phyloP scores from a whole-genome alignment of 345 rosid genomes.

The Chamaenerion angustifolium region DNA sequence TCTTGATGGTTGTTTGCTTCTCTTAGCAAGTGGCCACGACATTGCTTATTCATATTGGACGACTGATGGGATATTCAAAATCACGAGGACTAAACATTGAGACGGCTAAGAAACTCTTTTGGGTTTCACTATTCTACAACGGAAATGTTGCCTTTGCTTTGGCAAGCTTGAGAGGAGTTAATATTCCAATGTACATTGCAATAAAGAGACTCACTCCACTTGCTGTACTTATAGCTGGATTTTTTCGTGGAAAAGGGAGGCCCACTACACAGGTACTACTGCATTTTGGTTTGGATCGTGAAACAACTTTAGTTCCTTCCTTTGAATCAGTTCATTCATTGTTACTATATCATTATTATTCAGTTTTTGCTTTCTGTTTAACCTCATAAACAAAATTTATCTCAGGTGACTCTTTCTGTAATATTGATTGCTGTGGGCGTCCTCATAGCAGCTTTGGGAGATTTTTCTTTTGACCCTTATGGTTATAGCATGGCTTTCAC shows the following conservation, averaged over 20 bases:
- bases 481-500: slow-evolving; percentile 88
- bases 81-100: slow-evolving; percentile 44
- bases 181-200: slow-evolving; percentile 97
- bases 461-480: slow-evolving; percentile 79
- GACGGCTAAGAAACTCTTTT: slow-evolving; percentile 69
- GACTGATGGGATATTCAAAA: slow-evolving; percentile 50
- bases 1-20: slow-evolving; percentile 10
- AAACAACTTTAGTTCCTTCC: background rate
- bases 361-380: background rate
- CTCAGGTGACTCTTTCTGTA: slow-evolving; percentile 82
- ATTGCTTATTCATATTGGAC: slow-evolving; percentile 66
- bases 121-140: slow-evolving; percentile 80
- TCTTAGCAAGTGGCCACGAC: slow-evolving; percentile 78
- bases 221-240: slow-evolving; percentile 66
- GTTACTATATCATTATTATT: background rate
- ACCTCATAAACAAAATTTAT: slow-evolving; percentile 4
- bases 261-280: slow-evolving; percentile 63
- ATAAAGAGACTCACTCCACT: slow-evolving; percentile 94
- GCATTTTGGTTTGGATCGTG: background rate
- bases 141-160: slow-evolving; percentile 95
- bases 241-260: slow-evolving; percentile 55
- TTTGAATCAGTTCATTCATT: too few relatives aligned
- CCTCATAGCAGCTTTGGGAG: slow-evolving; percentile 83
- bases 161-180: slow-evolving; percentile 96
- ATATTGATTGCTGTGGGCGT: slow-evolving; percentile 74